phyloP scores from a whole-genome alignment of 768 basidiomycete species.

The Rhizopogon vulgaris region DNA sequence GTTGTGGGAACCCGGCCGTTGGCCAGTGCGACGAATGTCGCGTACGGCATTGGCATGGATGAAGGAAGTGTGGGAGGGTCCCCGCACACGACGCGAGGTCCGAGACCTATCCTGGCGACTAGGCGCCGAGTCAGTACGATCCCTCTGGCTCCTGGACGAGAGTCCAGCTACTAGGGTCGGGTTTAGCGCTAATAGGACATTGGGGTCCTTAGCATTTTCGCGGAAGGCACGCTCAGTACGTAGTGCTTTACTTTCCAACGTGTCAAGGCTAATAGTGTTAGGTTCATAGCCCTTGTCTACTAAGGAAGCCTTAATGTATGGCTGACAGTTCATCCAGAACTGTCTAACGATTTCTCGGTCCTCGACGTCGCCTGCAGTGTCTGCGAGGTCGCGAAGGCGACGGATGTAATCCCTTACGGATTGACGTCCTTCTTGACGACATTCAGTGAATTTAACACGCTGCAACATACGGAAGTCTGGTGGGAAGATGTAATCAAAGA shows the following conservation, averaged over 20 bases:
- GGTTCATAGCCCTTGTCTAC: constrained; percentile 8
- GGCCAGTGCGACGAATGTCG: too few relatives aligned
- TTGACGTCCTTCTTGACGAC: constrained; percentile 3
- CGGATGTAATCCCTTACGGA: constrained; percentile 5
- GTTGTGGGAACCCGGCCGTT: too few relatives aligned
- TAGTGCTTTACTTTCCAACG: constrained; percentile 1
- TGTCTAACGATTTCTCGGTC: neutral
- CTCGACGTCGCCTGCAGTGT: constrained; percentile 9
- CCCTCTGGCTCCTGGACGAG: too few relatives aligned
- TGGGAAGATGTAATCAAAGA: constrained; percentile 12
- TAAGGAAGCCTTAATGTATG: constrained; percentile 1
- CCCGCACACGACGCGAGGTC: too few relatives aligned
- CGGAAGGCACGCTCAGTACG: constrained; percentile 5
- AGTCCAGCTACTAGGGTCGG: neutral
- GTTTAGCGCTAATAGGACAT: neutral
- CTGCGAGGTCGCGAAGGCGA: constrained; percentile 3
- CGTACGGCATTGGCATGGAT: too few relatives aligned
- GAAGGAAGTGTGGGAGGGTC: too few relatives aligned
- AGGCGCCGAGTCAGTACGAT: too few relatives aligned
- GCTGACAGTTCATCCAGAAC: constrained; percentile 10
- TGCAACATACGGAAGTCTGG: constrained; percentile 11
- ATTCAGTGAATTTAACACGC: constrained; percentile 7
- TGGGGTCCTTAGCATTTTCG: neutral
- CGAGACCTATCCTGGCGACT: too few relatives aligned
- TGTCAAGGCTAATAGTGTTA: neutral